A percentile compares a stretch with the other conserved stretches of the same genome.
These are phyloP conservation scores for Morella rubra DNA, from an alignment of 306 rosid species.

Conservation along the genomic window DNA sequence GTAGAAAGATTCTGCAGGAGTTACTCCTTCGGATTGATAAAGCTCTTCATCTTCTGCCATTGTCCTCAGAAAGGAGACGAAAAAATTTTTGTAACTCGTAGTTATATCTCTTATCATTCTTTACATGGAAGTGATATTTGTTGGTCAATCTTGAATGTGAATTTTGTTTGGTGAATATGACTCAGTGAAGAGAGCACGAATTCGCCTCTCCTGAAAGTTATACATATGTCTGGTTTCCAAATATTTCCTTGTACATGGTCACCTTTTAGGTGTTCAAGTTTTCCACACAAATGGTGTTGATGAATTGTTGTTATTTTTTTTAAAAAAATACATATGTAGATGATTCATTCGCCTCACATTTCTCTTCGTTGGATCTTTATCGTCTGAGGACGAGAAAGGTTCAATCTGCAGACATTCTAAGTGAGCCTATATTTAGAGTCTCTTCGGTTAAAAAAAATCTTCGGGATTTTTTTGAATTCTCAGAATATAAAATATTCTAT, in stretches of 20 bases:
- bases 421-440: too few species aligned
- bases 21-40: background rate
- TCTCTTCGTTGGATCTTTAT: background rate
- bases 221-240: background rate
- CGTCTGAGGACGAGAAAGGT: too few species aligned
- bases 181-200: slow-evolving; percentile 37
- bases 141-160: background rate
- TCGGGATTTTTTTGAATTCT: too few species aligned
- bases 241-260: background rate
- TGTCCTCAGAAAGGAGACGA: background rate
- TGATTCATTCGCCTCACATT: background rate
- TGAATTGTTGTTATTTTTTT: background rate
- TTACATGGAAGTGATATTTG: background rate
- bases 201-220: slow-evolving; percentile 38
- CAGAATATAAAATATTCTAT: too few species aligned
- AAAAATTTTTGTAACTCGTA: background rate
- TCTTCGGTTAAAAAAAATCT: too few species aligned
- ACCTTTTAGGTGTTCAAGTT: slow-evolving; percentile 12
- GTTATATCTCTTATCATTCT: background rate
- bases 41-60: background rate
- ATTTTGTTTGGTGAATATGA: slow-evolving; percentile 7
- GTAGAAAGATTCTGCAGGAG: slow-evolving; percentile 10
- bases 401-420: too few species aligned
- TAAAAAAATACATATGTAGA: background rate
- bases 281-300: background rate